These are phyloP conservation scores for Kwoniella sp. DNA, from an alignment of 768 basidiomycete species.

Conservation along the genomic window DNA sequence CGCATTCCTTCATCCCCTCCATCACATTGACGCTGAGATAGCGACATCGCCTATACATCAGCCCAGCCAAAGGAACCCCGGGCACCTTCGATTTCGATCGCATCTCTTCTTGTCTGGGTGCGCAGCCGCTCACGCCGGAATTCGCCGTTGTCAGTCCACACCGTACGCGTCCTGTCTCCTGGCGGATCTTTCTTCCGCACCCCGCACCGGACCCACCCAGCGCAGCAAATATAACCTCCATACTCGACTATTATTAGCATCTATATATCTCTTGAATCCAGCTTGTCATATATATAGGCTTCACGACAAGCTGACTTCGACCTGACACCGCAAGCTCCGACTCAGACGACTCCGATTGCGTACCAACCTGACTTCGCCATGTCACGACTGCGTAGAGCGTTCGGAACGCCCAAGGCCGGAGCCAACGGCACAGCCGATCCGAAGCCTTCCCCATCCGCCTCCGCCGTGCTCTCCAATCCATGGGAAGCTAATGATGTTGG, in stretches of 20 bases:
- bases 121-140: not conserved
- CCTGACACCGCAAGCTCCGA: too few species aligned
- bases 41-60: too few species aligned
- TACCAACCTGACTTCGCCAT: not conserved
- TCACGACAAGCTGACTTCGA: too few species aligned
- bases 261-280: too few species aligned
- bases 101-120: too few species aligned
- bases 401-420: conserved; percentile 15
- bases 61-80: not conserved
- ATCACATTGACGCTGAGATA: too few species aligned
- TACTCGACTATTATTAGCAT: too few species aligned
- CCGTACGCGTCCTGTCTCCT: not conserved
- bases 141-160: conserved; percentile 1
- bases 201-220: not conserved
- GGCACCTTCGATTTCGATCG: not conserved
- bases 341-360: too few species aligned
- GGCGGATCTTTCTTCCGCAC: not conserved
- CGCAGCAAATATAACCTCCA: not conserved
- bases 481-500: conserved; percentile 12
- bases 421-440: conserved; percentile 1
- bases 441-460: conserved; percentile 1
- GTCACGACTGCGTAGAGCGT: conserved; percentile 14
- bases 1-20: not conserved
- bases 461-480: not conserved
- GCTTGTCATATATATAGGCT: too few species aligned